Base-by-base conservation (phyloP, 225 moss, liverwort and hornwort genomes). In the Marchantia paleacea region DNA sequence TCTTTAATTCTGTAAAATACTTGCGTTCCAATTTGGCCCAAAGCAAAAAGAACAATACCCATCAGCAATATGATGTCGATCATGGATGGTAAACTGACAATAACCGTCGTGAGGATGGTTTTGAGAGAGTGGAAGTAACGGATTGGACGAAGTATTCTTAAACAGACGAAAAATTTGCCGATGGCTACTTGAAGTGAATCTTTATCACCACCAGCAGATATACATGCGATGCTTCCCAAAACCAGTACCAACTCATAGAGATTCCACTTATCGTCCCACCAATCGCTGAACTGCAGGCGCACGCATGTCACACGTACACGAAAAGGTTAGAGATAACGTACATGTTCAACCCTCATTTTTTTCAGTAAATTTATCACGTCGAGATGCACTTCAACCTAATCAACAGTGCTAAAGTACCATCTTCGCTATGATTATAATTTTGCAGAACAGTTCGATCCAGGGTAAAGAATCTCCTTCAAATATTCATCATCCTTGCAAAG, bases 251-350 rank as follows among this genome's bases (percentile, higher is more conserved):
- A 63, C 77, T 97, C 96, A 5, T 7, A 50, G 7, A 87, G 0
- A 73, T 94, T 97, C 97, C 97, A 96, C 54, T 84, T 88, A 76
- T 94, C 81, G 1, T 70, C 80, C 72, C 80, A 82, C 96, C 96
- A 96, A 72, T 96, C 94, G 20, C 73, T 55, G 48, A 91, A 83
- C 96, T 96, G 26, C 19, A 90, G 8, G 11, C 65, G 25, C n/a
- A 24, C 26, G 10, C n/a, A 65, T n/a, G 25, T 58, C 20, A 14
- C 58, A 58, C 39, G 39, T 39, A 39, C 39, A 39, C 3, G 5
- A 39, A 5, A 39, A 39, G 39, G 39, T 39, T 5, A 39, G 39
- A 58, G 15, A 58, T 58, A 0, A 58, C 15, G 13, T 58, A 58
- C 18, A 12, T 15, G 5, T 5, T 5, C 5, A 39, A 39, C 39